A percentile compares a stretch with the other conserved stretches of the same genome.
Evolutionary conservation across 2,329 filamentous ascomycete species (phyloP).

Genomic region (Alternaria postmessia): DNA sequence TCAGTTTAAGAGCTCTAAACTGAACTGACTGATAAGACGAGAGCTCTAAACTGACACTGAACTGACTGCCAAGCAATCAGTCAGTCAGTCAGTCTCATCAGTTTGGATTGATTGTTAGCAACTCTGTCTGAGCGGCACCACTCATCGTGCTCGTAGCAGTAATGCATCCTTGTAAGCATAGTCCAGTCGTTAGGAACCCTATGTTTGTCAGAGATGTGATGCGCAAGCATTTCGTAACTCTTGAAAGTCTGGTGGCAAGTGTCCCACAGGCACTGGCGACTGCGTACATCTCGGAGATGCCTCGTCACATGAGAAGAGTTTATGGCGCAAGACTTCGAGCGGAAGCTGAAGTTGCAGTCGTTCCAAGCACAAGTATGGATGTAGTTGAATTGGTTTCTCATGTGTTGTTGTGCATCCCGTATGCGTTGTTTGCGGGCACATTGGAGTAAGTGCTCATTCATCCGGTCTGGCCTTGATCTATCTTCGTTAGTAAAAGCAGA

Average conservation of each 20-base stretch:
- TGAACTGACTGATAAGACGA: too few species aligned
- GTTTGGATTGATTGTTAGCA: too few species aligned
- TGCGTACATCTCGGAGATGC: not conserved
- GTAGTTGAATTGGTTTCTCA: not conserved
- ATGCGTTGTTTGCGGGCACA: slow-evolving; percentile 3
- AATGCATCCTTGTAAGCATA: not conserved
- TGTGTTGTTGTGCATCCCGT: not conserved
- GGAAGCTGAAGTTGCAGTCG: slow-evolving; percentile 1
- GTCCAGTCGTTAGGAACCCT: slow-evolving; percentile 1
- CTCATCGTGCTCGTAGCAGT: not conserved
- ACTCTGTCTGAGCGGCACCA: too few species aligned
- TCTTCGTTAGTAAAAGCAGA: not conserved
- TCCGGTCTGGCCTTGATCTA: not conserved
- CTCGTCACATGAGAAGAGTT: not conserved
- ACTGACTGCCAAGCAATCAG: too few species aligned
- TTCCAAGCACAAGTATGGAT: not conserved
- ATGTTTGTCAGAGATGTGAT: not conserved
- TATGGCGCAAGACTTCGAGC: not conserved
- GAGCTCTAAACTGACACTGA: too few species aligned
- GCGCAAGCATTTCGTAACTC: not conserved
- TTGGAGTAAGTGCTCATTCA: slow-evolving; percentile 3
- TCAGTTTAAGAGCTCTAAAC: too few species aligned
- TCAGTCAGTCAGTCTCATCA: too few species aligned
- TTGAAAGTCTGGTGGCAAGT: not conserved
- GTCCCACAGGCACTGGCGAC: not conserved